Conservation (phyloP, 306 rosid genomes). For the Prunus fruticosa region DNA sequence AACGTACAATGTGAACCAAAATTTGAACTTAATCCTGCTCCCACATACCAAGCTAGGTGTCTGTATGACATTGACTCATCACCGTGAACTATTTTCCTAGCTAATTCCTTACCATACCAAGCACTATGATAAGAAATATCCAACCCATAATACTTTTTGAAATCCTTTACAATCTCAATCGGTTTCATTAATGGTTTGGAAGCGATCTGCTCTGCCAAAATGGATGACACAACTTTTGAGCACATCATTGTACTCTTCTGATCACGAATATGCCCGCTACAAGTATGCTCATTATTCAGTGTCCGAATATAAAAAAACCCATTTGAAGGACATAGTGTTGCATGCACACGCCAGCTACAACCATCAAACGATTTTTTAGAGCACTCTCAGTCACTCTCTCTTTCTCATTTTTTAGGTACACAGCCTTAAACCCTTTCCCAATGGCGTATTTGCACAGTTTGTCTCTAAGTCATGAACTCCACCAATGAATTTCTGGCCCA, state of each 20-base stretch:
- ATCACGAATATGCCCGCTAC: not conserved
- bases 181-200: not conserved
- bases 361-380: not conserved
- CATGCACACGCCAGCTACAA: not conserved
- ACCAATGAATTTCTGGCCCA: not conserved
- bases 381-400: not conserved
- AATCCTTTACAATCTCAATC: not conserved
- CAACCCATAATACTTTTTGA: not conserved
- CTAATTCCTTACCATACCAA: not conserved
- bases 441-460: not conserved
- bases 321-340: not conserved
- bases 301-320: not conserved
- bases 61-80: not conserved
- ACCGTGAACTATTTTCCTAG: not conserved
- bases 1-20: not conserved
- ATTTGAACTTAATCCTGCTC: not conserved
- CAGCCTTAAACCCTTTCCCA: too few relatives aligned
- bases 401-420: not conserved
- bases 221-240: not conserved
- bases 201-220: not conserved
- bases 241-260: not conserved
- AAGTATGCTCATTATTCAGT: not conserved
- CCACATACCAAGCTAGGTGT: not conserved
- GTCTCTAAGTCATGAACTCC: not conserved
- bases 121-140: not conserved